Conservation (phyloP, 2,329 filamentous ascomycete genomes). For the Exophiala sp. region DNA sequence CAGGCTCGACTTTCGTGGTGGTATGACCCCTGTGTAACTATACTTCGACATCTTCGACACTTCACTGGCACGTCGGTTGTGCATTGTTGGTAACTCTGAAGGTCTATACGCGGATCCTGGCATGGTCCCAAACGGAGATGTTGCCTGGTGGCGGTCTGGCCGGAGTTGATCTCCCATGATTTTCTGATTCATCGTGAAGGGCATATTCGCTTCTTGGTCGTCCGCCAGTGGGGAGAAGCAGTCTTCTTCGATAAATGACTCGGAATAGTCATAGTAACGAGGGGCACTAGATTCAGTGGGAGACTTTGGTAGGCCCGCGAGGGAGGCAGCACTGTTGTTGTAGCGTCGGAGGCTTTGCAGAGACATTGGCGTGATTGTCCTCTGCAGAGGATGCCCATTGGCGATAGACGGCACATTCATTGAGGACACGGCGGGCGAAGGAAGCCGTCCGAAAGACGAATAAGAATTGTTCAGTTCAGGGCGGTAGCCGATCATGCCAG, state of each 20-base stretch:
- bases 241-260: conserved; percentile 27
- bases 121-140: conserved; percentile 28
- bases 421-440: conserved; percentile 23
- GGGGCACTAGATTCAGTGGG: conserved; percentile 25
- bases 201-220: conserved; percentile 3
- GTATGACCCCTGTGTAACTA: conserved; percentile 18
- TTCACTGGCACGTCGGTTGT: conserved; percentile 25
- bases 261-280: conserved; percentile 30
- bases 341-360: conserved; percentile 18
- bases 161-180: conserved; percentile 12
- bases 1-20: conserved; percentile 20
- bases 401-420: not conserved
- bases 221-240: conserved; percentile 12
- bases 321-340: conserved; percentile 16
- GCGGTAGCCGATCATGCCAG: conserved; percentile 16
- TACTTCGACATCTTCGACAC: conserved; percentile 23
- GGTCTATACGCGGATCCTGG: conserved; percentile 25
- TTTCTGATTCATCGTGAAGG: conserved; percentile 20
- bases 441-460: conserved; percentile 21
- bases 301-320: conserved; percentile 20
- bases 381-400: conserved; percentile 6
- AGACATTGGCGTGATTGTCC: conserved; percentile 22
- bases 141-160: conserved; percentile 22
- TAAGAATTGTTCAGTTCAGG: conserved; percentile 23
- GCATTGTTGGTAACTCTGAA: conserved; percentile 23